Conservation (phyloP, 139 green algal genomes). For the Micractinium sp. region DNA sequence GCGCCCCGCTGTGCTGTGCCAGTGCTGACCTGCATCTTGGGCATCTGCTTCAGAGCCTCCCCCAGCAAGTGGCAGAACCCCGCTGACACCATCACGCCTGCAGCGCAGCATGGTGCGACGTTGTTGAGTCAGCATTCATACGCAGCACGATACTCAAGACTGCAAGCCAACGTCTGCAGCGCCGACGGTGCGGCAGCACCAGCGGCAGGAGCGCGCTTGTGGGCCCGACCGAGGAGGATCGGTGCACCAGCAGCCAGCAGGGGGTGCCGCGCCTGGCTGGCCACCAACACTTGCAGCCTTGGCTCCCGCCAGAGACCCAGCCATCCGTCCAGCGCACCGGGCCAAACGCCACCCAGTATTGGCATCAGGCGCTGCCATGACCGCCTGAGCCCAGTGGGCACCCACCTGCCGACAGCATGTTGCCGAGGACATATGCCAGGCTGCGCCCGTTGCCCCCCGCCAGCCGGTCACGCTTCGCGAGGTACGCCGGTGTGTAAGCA, state of each 20-base stretch:
- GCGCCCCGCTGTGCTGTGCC: neutral
- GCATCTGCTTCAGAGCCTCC: constrained; percentile 44
- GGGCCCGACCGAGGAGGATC: too few species aligned
- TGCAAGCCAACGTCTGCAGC: neutral
- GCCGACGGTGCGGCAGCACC: neutral
- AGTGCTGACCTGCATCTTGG: neutral
- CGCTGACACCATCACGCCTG: constrained; percentile 78
- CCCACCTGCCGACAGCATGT: constrained; percentile 77
- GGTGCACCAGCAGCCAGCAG: too few species aligned
- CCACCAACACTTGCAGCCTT: neutral
- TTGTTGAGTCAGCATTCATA: neutral
- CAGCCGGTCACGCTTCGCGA: constrained; percentile 22
- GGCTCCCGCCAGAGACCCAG: neutral
- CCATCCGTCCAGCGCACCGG: neutral
- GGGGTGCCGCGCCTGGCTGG: neutral
- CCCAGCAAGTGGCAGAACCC: constrained; percentile 81
- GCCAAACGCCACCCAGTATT: neutral
- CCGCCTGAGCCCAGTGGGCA: neutral
- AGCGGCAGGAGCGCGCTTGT: neutral
- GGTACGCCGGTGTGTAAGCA: constrained; percentile 49
- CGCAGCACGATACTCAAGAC: neutral
- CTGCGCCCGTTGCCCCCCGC: constrained; percentile 46
- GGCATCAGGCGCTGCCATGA: neutral
- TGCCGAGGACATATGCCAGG: constrained; percentile 77
- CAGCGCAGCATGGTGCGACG: neutral